A percentile compares a stretch with the other conserved stretches of the same genome.
Conservation (phyloP, 768 basidiomycete species). For the Lactarius akahatsu region DNA sequence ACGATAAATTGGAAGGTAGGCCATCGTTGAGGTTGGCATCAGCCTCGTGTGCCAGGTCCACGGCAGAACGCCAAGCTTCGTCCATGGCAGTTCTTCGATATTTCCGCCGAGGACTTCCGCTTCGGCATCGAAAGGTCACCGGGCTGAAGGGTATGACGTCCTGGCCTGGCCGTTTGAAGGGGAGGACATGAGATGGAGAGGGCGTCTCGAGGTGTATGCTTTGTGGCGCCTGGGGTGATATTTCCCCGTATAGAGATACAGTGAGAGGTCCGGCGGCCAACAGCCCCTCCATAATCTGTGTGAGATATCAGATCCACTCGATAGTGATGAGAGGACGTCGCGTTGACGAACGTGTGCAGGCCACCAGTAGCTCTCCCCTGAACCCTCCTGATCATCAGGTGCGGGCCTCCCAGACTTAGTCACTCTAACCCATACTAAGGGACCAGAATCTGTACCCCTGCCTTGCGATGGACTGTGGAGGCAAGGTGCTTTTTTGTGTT, state of each 20-base stretch:
- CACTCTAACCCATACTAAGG: constrained; percentile 46
- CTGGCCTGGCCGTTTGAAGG: constrained; percentile 39
- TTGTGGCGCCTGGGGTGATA: constrained; percentile 28
- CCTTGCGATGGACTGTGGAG: not conserved
- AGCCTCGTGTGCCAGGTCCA: constrained; percentile 26
- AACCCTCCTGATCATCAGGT: constrained; percentile 30
- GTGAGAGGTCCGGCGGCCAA: constrained; percentile 34
- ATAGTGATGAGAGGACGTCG: constrained; percentile 20
- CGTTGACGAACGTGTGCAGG: constrained; percentile 55
- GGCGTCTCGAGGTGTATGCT: constrained; percentile 36
- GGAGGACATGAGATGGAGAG: constrained; percentile 43
- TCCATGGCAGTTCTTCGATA: constrained; percentile 24
- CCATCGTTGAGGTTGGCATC: constrained; percentile 28
- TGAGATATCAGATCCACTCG: not conserved
- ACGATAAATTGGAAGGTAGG: constrained; percentile 27
- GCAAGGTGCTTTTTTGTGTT: not conserved
- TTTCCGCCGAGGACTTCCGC: not conserved
- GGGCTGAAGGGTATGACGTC: constrained; percentile 44
- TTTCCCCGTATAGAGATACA: constrained; percentile 36
- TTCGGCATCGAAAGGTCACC: constrained; percentile 35
- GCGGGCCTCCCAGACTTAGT: constrained; percentile 41
- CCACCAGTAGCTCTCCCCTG: constrained; percentile 56
- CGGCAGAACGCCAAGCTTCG: constrained; percentile 25
- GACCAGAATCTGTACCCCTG: constrained; percentile 4
- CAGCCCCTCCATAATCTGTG: constrained; percentile 26